Base-by-base conservation (phyloP, 768 basidiomycete genomes). In the Jaapia argillacea region DNA sequence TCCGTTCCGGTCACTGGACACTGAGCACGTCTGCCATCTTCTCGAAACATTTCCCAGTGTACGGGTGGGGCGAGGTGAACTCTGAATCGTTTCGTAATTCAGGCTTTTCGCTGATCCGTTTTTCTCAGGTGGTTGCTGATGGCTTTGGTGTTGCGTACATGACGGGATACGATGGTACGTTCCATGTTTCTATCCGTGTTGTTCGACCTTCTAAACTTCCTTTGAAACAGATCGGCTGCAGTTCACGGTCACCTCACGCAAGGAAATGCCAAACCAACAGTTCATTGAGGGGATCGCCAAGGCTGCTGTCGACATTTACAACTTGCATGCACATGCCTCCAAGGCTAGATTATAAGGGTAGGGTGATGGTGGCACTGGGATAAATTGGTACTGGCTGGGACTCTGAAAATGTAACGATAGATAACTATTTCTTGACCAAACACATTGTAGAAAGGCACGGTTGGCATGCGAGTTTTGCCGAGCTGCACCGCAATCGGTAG, bases 121-220 rank as follows among this genome's bases (percentile, higher is more conserved):
- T n/a, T 33, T 14, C 14, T 25, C 45, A 75, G 74, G 86, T 97
- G 36, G 89, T 94, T 21, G 81, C 87, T 1, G 82, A 96, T 50
- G 93, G 93, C 1, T 97, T 93, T 56, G 93, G 93, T 24, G 83
- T 97, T 24, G 85, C 90, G 10, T 97, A 97, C 57, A 81, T 90
- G 75, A 92, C 92, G n/a, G 86, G 87, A 28, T 84, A 77, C 53
- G 77, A 86, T 49, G 79, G 84, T 82, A 45, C 43, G 74, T 58
- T 27, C 18, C 28, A 7, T 21, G 27, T 23, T 26, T 22, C 16
- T 24, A 36, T 18, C 4, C 14, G 5, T 28, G 24, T 24, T 27
- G 13, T 10, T 6, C 3, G n/a, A 13, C 43, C 18, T 7, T 25
- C 14, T 21, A 6, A 16, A 25, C 6, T 20, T 28, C 21, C 25